Evolutionary conservation across 1,284 basidiomycete genomes (phyloP).

Genomic region (Earliella scabrosa): DNA sequence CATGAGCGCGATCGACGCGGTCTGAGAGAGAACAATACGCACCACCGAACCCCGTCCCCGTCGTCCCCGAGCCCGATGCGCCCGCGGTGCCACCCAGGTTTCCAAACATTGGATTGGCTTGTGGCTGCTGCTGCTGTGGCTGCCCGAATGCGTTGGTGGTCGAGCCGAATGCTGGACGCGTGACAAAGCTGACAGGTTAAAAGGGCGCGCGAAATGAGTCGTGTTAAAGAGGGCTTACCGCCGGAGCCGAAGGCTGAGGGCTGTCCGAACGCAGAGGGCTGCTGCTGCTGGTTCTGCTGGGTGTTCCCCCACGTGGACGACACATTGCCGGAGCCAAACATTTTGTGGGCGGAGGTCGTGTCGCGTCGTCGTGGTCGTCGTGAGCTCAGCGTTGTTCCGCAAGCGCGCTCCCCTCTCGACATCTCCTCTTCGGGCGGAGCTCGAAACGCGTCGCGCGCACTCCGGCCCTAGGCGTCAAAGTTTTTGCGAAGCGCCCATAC

Average conservation of each 20-base stretch:
- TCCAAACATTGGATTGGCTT: conserved; percentile 82
- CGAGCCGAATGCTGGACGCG: conserved; percentile 46
- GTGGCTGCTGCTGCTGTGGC: conserved; percentile 56
- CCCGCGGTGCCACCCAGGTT: conserved; percentile 49
- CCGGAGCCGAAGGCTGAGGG: conserved; percentile 50
- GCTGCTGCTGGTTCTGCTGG: conserved; percentile 45
- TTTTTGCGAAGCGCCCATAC: conserved; percentile 25
- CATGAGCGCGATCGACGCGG: conserved; percentile 1
- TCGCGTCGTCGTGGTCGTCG: conserved; percentile 32
- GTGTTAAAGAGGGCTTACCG: conserved; percentile 40
- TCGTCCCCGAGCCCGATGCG: conserved; percentile 39
- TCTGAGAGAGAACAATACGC: conserved; percentile 32
- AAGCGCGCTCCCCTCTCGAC: conserved; percentile 14
- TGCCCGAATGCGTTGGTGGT: conserved; percentile 50
- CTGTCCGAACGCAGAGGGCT: conserved; percentile 51
- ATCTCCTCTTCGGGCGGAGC: conserved; percentile 28
- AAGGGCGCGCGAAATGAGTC: conserved; percentile 37
- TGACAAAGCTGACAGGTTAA: conserved; percentile 29
- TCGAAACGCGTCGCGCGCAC: conserved; percentile 26
- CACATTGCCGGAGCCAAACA: conserved; percentile 59
- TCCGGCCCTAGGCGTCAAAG: conserved; percentile 15
- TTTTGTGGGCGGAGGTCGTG: conserved; percentile 34
- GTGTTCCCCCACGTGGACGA: conserved; percentile 68
- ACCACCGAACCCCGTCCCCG: conserved; percentile 66
- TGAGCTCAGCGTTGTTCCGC: conserved; percentile 19